Percentiles rank a stretch among this genome's conserved stretches.
phyloP scores from a whole-genome alignment of 352 stramenopile species.

The Synura sp. region DNA sequence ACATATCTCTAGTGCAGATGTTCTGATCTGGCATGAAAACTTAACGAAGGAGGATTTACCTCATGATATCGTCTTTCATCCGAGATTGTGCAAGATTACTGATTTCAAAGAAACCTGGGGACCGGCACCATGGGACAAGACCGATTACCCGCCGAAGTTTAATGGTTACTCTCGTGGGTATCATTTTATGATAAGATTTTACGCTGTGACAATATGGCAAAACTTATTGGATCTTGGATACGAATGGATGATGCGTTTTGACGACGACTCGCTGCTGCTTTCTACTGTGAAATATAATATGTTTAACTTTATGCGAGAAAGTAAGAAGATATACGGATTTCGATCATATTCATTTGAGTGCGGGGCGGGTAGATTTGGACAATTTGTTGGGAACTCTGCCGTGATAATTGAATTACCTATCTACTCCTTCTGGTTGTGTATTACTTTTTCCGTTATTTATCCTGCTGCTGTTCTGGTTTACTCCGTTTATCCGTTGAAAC shows the following conservation, averaged over 20 bases:
- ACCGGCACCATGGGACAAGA: neutral
- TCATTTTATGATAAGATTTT: slow-evolving; percentile 61
- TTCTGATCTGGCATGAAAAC: neutral
- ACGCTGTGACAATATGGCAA: slow-evolving; percentile 57
- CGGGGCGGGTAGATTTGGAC: no score
- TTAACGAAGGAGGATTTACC: neutral
- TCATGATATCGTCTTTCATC: neutral
- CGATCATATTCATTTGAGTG: slow-evolving; percentile 52
- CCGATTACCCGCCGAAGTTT: neutral
- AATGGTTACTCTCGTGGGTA: slow-evolving; percentile 49
- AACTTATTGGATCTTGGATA: slow-evolving; percentile 55
- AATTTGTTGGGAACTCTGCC: no score
- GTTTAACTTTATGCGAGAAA: slow-evolving; percentile 57
- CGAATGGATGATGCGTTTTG: slow-evolving; percentile 59
- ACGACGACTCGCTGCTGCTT: slow-evolving; percentile 61
- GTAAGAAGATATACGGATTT: slow-evolving; percentile 57
- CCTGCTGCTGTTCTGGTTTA: no score
- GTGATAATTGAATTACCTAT: no score
- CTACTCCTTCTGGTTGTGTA: no score
- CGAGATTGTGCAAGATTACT: neutral
- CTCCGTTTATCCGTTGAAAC: no score
- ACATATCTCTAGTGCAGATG: neutral
- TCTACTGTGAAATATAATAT: slow-evolving; percentile 59
- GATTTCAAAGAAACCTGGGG: slow-evolving; percentile 2
- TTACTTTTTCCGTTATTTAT: no score